Evolutionary conservation across 805 yeast species (phyloP).

Genomic region (Yamadazyma phyllophila): DNA sequence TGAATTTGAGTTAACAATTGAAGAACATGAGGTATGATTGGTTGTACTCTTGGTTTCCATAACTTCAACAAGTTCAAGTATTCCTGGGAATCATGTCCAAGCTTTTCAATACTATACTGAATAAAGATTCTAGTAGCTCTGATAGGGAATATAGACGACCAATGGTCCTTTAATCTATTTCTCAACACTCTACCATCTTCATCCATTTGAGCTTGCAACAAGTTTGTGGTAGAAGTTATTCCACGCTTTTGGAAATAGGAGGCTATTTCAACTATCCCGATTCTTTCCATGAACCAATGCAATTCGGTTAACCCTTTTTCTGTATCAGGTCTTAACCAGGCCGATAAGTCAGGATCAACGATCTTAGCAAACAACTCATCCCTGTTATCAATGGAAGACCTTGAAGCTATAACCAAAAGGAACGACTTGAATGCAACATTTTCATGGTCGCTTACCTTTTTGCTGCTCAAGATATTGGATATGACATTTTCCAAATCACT

Average conservation of each 20-base stretch:
- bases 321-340: constrained; percentile 92
- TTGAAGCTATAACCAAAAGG: constrained; percentile 83
- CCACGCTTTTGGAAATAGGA: constrained; percentile 82
- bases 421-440: constrained; percentile 92
- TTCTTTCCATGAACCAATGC: constrained; percentile 97
- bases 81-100: constrained; percentile 75
- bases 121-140: constrained; percentile 93
- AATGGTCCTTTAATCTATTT: constrained; percentile 76
- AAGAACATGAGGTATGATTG: constrained; percentile 86
- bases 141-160: constrained; percentile 94
- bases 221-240: constrained; percentile 71
- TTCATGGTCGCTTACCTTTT: constrained; percentile 83
- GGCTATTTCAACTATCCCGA: constrained; percentile 92
- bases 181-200: constrained; percentile 79
- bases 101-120: constrained; percentile 91
- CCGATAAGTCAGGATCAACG: constrained; percentile 88
- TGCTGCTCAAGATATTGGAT: constrained; percentile 60
- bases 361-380: constrained; percentile 77
- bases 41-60: constrained; percentile 93
- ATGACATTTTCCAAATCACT: constrained; percentile 82
- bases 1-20: constrained; percentile 87
- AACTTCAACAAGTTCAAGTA: constrained; percentile 65
- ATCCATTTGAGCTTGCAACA: constrained; percentile 82
- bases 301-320: constrained; percentile 85
- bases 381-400: constrained; percentile 72